Evolutionary conservation across 2,329 filamentous ascomycete genomes (phyloP), one percentile per base, ranked within the genome.

Genomic region (Endoconidiophora polonica): DNA sequence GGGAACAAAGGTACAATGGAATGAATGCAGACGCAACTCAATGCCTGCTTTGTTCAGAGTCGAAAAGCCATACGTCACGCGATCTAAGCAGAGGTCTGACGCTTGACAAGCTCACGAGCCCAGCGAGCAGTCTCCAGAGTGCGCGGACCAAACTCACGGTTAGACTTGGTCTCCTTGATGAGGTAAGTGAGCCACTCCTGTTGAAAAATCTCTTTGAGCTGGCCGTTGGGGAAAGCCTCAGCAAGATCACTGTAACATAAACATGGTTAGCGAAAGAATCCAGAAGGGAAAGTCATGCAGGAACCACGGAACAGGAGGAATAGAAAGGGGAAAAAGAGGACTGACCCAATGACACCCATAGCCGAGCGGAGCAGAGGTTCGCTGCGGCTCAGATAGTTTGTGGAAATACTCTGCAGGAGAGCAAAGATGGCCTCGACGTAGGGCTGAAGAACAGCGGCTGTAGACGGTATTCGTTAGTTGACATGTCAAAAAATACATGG

Each of bases 81-180:
- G n/a, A 38, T 43, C 39, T 42, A 50, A 41, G 49, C 43, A 49
- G 20, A 73, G 48, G 80, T 67, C 67, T 98, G 91, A 59, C 86
- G 83, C 75, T 95, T 96, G 64, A 96, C 88, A 65, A 95, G 87
- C 68, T 96, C 91, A 54, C 90, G 83, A 55, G 91, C 88, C 91
- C 91, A 98, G 59, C 90, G 83, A 62, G 91, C 91, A 44, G 91
- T 96, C 57, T 95, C 86, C 57, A 91, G 81, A 3, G 91, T 98
- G 55, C 88, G 83, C 24, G 76, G 61, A 58, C 80, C 75, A 69
- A 85, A 95, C 44, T 96, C 88, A 58, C 85, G 81, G 71, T 91
- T 95, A 53, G 78, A 76, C 60, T 88, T 84, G 44, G 86, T 90
- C 65, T 96, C 88, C 67, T 90, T 88, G 61, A 95, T 88, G 72